These are phyloP conservation scores for Sonneratia caseolaris DNA, from an alignment of 345 rosid species.

Conservation along the genomic window DNA sequence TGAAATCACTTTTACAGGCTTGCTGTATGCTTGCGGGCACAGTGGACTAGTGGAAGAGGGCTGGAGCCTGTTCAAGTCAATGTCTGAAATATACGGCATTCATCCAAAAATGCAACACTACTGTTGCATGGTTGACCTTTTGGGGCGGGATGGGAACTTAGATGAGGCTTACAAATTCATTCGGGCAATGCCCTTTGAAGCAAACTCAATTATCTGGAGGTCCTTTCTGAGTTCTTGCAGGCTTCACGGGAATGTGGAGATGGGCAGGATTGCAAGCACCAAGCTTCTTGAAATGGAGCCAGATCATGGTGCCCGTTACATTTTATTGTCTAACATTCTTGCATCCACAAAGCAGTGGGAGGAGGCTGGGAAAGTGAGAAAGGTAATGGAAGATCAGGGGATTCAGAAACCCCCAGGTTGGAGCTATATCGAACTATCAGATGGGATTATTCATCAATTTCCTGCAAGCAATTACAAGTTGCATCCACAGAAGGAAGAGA, in stretches of 20 bases:
- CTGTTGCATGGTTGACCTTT: conserved; percentile 50
- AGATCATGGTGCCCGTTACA: conserved; percentile 25
- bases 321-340: conserved; percentile 28
- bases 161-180: conserved; percentile 38
- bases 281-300: conserved; percentile 25
- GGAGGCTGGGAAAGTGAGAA: conserved; percentile 24
- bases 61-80: conserved; percentile 27
- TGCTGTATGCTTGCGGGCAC: conserved; percentile 46
- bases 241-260: conserved; percentile 21
- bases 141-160: conserved; percentile 40
- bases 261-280: conserved; percentile 20
- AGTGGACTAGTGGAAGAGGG: conserved; percentile 39
- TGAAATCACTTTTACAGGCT: conserved; percentile 36
- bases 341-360: conserved; percentile 23
- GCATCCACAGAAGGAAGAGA: conserved; percentile 13
- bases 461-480: conserved; percentile 20
- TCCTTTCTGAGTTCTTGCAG: conserved; percentile 28
- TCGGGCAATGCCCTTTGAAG: conserved; percentile 32
- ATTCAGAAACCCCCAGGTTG: conserved; percentile 23
- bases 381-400: conserved; percentile 24
- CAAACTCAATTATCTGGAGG: conserved; percentile 37
- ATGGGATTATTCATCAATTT: conserved; percentile 24
- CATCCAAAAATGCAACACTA: conserved; percentile 36
- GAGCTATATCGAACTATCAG: conserved; percentile 17
- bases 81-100: conserved; percentile 22